Conservation (phyloP, 768 basidiomycete species). For the Mycena polygramma region DNA sequence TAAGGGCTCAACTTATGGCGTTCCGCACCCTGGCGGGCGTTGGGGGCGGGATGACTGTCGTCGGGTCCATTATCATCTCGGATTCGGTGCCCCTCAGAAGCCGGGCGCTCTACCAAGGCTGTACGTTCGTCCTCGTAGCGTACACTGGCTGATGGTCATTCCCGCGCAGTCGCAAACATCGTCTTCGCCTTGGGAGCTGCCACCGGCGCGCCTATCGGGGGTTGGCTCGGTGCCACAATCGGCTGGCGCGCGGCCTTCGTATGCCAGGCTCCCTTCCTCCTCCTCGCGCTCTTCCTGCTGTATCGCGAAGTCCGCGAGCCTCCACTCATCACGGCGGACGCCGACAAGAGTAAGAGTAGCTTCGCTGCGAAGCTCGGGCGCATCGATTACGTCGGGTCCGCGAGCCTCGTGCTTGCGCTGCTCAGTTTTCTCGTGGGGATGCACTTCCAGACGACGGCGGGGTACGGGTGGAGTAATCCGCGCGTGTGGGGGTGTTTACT, state of each 20-base stretch:
- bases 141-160: no score
- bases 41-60: conserved; percentile 68
- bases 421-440: conserved; percentile 52
- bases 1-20: conserved; percentile 54
- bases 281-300: conserved; percentile 53
- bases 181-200: conserved; percentile 64
- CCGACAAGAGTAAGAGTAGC: conserved; percentile 4
- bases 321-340: conserved; percentile 10
- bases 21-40: conserved; percentile 74
- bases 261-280: conserved; percentile 67
- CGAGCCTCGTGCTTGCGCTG: conserved; percentile 65
- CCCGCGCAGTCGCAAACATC: no score
- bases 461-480: conserved; percentile 56
- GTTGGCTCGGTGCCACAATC: conserved; percentile 69
- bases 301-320: conserved; percentile 33
- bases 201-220: conserved; percentile 67
- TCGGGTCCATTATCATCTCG: conserved; percentile 69
- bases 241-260: conserved; percentile 75
- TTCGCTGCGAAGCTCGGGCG: conserved; percentile 58
- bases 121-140: no score
- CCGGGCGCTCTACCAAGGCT: conserved; percentile 76
- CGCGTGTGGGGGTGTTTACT: conserved; percentile 65
- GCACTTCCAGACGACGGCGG: conserved; percentile 22
- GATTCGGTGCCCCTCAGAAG: conserved; percentile 77
- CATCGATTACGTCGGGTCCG: conserved; percentile 73